Base-by-base conservation (phyloP, 352 stramenopile species). In the Pythium angustatum region DNA sequence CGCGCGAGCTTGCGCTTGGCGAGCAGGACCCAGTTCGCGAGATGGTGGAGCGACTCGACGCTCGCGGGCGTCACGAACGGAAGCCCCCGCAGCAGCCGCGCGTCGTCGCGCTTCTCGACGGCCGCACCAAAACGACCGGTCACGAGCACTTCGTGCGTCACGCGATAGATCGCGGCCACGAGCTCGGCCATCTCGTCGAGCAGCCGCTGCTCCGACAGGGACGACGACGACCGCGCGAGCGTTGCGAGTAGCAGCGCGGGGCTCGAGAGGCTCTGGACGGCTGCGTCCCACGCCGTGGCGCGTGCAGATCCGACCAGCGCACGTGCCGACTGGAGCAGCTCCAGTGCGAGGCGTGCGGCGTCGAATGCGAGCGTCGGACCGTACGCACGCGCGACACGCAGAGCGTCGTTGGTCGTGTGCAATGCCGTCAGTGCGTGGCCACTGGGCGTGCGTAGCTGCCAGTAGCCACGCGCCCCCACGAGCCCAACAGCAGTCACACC, bases 21-120 rank as follows among this genome's bases (percentile, higher is more conserved):
- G 10, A 94, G 64, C 24, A 93, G 57, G 15, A 93, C 81, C 85
- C 85, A 94, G 55, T 92, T 92, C 19, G 81, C 80, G 26, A 96
- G 68, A 64, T 93, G 80, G 15, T 85, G 75, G 26, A 93, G 66
- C 36, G 76, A 74, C 44, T 94, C 85, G n/a, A 94, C 52, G 56
- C 93, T 96, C 6, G 85, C 78, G 0, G 75, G 66, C 24, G 79
- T 88, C 17, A 80, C 50, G 15, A 71, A 72, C n/a, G 57, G 62
- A 19, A 73, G 26, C 1, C 59, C 66, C 12, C 64, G 56, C 31
- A 57, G 43, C n/a, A 60, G 36, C 6, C 62, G 62, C 22, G 61
- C 30, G 24, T 60, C 72, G 59, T 58, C 62, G 26, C 67, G 58
- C 21, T 75, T 69, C 58, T 88, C 50, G 66, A 68, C 41, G 43